Conservation (phyloP, 148 eudicot species). For the Fagopyrum homotropicum region DNA sequence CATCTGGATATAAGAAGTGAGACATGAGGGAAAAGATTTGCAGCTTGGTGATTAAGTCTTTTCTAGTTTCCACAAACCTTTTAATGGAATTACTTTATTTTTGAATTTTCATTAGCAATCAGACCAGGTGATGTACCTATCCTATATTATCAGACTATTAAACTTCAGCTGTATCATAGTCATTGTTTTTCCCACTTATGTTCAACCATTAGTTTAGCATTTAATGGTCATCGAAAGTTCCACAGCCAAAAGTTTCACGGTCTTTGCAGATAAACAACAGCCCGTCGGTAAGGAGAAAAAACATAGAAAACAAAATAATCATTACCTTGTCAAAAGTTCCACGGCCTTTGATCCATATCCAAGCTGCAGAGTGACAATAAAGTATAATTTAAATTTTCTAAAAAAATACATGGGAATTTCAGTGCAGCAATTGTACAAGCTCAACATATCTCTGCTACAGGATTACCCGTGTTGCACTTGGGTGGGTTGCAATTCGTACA, state of each 20-base stretch:
- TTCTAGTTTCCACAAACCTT: too few relatives aligned
- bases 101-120: too few relatives aligned
- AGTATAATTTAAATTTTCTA: not conserved
- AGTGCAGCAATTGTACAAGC: not conserved
- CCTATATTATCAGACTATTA: too few relatives aligned
- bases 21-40: not conserved
- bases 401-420: not conserved
- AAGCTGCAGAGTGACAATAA: constrained; percentile 44
- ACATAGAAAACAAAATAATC: not conserved
- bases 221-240: too few relatives aligned
- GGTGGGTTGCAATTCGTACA: constrained; percentile 97
- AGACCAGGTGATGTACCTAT: too few relatives aligned
- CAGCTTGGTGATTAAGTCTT: not conserved
- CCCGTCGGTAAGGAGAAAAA: not conserved
- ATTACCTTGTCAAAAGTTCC: constrained; percentile 71
- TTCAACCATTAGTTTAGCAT: too few relatives aligned
- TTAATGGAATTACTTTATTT: too few relatives aligned
- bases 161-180: too few relatives aligned
- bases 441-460: not conserved
- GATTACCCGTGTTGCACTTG: constrained; percentile 88
- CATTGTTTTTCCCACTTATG: too few relatives aligned
- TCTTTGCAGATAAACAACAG: not conserved
- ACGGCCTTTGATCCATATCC: constrained; percentile 94
- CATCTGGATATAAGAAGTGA: constrained; percentile 3
- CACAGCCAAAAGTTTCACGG: too few relatives aligned